Conservation (phyloP, 2,329 filamentous ascomycete species). For the Bipolaris oryzae region DNA sequence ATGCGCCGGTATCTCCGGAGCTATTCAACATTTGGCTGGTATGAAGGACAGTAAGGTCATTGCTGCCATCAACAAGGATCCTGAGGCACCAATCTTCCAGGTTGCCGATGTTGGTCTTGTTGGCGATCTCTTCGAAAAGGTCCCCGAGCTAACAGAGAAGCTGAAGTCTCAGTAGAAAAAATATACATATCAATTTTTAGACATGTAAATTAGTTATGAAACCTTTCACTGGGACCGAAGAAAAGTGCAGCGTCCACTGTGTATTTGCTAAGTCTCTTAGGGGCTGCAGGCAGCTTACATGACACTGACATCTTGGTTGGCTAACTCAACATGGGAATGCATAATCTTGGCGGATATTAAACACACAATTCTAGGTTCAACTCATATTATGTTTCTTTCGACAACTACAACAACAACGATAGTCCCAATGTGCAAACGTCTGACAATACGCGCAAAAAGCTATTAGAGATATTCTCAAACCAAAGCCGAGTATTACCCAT, state of each 20-base stretch:
- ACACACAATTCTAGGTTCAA: background rate
- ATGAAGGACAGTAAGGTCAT: constrained; percentile 99
- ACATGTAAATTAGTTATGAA: background rate
- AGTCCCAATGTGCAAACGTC: background rate
- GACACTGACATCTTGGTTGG: background rate
- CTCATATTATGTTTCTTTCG: background rate
- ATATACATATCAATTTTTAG: background rate
- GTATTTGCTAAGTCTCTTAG: background rate
- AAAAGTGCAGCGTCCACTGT: background rate
- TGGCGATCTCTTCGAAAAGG: constrained; percentile 92
- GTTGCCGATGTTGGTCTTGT: constrained; percentile 95
- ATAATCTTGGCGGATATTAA: background rate
- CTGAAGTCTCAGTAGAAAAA: constrained; percentile 63
- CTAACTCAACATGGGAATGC: background rate
- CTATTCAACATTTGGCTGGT: constrained; percentile 96
- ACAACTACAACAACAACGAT: background rate
- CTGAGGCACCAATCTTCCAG: constrained; percentile 97
- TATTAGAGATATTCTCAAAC: background rate
- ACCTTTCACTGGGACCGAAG: background rate
- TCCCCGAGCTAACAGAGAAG: constrained; percentile 96
- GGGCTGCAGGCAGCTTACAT: background rate
- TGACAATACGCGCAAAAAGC: background rate
- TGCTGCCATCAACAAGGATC: constrained; percentile 97
- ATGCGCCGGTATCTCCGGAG: constrained; percentile 93
- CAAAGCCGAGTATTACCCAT: background rate